Conservation (phyloP, 2,329 filamentous ascomycete species). For the Zymoseptoria crescenta region DNA sequence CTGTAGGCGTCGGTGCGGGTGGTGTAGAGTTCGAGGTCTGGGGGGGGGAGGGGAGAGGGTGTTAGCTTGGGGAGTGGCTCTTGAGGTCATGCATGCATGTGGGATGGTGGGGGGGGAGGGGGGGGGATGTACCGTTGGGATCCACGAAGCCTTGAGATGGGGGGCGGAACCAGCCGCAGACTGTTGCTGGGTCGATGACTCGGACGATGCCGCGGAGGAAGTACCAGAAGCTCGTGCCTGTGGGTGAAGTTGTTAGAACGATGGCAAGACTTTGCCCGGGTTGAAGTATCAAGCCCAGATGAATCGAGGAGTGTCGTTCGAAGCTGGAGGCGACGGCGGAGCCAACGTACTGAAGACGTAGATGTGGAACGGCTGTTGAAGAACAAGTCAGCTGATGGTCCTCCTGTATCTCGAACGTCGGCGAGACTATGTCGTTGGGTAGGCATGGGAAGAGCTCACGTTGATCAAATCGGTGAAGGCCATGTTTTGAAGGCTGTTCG, state of each 20-base stretch:
- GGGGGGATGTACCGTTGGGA: conserved; percentile 18
- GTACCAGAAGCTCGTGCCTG: conserved; percentile 32
- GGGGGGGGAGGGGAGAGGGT: too few relatives aligned
- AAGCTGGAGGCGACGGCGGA: neutral
- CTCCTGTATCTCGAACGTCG: neutral
- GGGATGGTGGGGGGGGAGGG: neutral
- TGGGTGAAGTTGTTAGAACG: neutral
- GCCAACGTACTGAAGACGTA: conserved; percentile 19
- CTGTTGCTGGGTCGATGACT: conserved; percentile 28
- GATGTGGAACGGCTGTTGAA: conserved; percentile 23
- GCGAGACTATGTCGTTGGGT: neutral
- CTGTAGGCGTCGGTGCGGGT: conserved; percentile 31
- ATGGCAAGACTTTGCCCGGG: too few relatives aligned
- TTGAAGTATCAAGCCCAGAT: neutral
- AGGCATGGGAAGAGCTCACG: neutral
- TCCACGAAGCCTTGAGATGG: conserved; percentile 19
- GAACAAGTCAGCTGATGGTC: neutral
- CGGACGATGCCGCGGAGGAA: conserved; percentile 26
- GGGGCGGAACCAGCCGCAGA: conserved; percentile 30
- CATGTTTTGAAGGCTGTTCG: neutral
- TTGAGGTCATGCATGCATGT: too few relatives aligned
- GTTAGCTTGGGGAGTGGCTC: neutral
- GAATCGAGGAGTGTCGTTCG: too few relatives aligned
- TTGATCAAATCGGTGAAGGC: neutral
- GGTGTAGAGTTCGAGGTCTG: conserved; percentile 33